phyloP scores from a whole-genome alignment of 2,329 filamentous ascomycete species.

The Xylariaceae sp. region DNA sequence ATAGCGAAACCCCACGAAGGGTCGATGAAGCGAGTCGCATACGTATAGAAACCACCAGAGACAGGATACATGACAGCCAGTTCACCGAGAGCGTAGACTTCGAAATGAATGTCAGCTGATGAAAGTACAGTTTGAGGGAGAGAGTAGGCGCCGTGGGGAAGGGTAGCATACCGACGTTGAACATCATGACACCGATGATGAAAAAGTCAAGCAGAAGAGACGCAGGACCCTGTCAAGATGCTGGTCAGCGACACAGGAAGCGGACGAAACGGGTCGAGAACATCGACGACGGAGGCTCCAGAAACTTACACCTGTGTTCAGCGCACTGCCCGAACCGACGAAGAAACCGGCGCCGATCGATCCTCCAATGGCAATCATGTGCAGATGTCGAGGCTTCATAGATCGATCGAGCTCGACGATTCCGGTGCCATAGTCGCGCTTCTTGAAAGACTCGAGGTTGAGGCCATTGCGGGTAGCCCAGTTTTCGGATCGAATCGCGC shows the following conservation, averaged over 20 bases:
- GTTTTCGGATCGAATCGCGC: constrained; percentile 31
- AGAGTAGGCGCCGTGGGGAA: not conserved
- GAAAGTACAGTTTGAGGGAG: not conserved
- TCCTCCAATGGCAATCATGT: constrained; percentile 58
- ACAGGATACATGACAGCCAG: constrained; percentile 54
- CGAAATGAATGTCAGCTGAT: constrained; percentile 7
- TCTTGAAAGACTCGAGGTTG: constrained; percentile 46
- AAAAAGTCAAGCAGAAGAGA: constrained; percentile 52
- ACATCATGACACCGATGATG: constrained; percentile 63
- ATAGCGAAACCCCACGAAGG: constrained; percentile 50
- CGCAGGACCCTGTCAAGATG: constrained; percentile 41
- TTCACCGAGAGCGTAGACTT: constrained; percentile 60
- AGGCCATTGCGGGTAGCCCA: constrained; percentile 45
- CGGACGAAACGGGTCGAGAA: not conserved
- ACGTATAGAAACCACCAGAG: constrained; percentile 55
- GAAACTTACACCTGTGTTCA: constrained; percentile 47
- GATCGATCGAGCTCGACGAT: constrained; percentile 43
- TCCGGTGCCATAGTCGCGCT: constrained; percentile 40
- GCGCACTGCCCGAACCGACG: constrained; percentile 58
- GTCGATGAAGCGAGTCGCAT: constrained; percentile 54
- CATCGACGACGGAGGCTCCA: not conserved
- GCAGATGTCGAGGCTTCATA: constrained; percentile 53
- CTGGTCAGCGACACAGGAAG: constrained; percentile 4
- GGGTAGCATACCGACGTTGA: constrained; percentile 51
- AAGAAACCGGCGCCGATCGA: constrained; percentile 66